Evolutionary conservation across 768 basidiomycete species (phyloP), one percentile per base, ranked within the genome.

Genomic region (Mycena maculata): DNA sequence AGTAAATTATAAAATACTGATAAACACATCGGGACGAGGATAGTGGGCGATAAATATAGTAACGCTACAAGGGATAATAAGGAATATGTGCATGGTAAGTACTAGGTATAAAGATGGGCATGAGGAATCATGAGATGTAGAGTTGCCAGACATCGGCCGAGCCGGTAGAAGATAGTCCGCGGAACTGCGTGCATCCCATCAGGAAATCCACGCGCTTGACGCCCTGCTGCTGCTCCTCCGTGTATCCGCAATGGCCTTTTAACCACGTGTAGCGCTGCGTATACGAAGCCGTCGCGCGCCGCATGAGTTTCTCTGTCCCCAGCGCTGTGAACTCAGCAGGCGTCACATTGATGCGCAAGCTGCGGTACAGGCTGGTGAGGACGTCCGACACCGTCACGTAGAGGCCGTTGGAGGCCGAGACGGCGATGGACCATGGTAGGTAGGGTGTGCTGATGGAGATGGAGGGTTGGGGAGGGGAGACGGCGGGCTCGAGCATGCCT

Each of bases 131-230:
- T 22, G 50, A 31, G 30, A 52, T 20, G 20, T 52, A 31, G 18
- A 52, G 50, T 4, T 31, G 50, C 50, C 50, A 52, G n/a, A 36
- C 50, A 22, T 33, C 31, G 27, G 50, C 18, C 50, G 12, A 1
- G 18, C 27, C 50, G 8, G 53, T 55, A 12, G 53, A 2, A 8
- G 53, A 55, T 13, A 55, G 33, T 2, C 53, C 53, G 16, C 38
- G 33, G 25, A 55, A 41, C 18, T 55, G 39, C 22, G 53, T 55
- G 53, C 36, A 41, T 20, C 53, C 53, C 53, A 55, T 55, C 5
- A 55, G 38, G 38, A 55, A 55, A 27, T 55, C 53, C 12, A 55
- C 53, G 38, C 53, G 53, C 33, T 55, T 38, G 36, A 55, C 53
- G 8, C 53, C 53, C 2, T 16, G 6, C 10, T 15, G 4, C 53